Conservation (phyloP, 192 early-diverging fungal genomes). For the Podila horticola region DNA sequence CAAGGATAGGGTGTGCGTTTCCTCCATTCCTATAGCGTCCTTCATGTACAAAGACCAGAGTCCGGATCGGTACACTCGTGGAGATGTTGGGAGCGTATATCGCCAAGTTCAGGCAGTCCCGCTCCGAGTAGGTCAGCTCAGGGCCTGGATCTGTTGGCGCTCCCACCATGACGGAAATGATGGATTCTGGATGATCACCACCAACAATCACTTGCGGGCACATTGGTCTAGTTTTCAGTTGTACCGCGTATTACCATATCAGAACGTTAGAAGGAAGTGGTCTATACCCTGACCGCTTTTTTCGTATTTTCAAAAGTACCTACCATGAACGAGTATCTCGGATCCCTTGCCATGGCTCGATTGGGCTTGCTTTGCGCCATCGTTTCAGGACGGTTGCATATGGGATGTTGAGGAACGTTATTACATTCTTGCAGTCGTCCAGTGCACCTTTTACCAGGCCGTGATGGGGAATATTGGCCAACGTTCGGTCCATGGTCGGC, state of each 20-base stretch:
- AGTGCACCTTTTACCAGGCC: constrained; percentile 44
- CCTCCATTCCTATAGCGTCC: constrained; percentile 12
- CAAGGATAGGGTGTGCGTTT: constrained; percentile 10
- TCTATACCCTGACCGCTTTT: not conserved
- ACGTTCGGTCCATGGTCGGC: too few relatives aligned
- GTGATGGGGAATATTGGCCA: constrained; percentile 1
- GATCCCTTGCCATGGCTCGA: constrained; percentile 3
- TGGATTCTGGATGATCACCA: not conserved
- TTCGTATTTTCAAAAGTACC: not conserved
- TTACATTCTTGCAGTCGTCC: constrained; percentile 16
- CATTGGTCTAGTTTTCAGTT: not conserved
- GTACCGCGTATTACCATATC: too few relatives aligned
- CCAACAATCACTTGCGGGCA: not conserved
- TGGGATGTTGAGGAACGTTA: constrained; percentile 23
- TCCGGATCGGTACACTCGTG: constrained; percentile 6
- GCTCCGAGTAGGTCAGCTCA: constrained; percentile 14
- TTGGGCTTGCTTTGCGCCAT: constrained; percentile 14
- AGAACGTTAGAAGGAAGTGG: too few relatives aligned
- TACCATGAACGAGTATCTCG: constrained; percentile 14
- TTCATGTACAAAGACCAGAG: constrained; percentile 33
- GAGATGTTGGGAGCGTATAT: constrained; percentile 15
- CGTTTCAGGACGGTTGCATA: constrained; percentile 14
- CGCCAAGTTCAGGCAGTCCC: constrained; percentile 23
- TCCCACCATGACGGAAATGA: not conserved
- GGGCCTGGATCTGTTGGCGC: not conserved